phyloP scores from a whole-genome alignment of 805 yeast genomes.

The Pichia nanzhaoensis region DNA sequence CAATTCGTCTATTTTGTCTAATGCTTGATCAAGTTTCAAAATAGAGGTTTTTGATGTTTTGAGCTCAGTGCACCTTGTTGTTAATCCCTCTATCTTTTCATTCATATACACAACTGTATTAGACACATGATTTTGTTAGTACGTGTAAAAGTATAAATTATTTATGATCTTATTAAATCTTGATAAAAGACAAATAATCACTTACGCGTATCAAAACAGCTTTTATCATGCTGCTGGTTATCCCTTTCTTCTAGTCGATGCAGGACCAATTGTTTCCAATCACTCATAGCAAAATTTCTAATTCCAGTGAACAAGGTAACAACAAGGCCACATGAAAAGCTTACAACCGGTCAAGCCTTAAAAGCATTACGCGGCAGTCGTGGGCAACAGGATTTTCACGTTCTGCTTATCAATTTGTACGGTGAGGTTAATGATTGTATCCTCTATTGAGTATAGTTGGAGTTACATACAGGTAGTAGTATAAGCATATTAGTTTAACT shows the following conservation, averaged over 20 bases:
- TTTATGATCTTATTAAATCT: no score
- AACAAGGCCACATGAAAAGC: no score
- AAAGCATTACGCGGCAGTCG: neutral
- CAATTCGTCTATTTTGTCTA: slow-evolving; percentile 6
- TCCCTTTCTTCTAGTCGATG: neutral
- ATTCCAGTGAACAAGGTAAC: no score
- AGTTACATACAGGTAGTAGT: no score
- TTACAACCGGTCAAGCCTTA: neutral
- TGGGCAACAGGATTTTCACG: neutral
- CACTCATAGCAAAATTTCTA: neutral
- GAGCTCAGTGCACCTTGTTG: neutral
- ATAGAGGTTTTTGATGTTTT: neutral
- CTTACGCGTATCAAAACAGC: slow-evolving; percentile 8
- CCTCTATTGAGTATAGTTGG: no score
- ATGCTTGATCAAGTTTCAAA: slow-evolving; percentile 1
- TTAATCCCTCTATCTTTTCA: neutral
- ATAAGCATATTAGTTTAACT: no score
- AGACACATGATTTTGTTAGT: neutral
- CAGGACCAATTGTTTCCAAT: slow-evolving; percentile 1
- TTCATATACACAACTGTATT: slow-evolving; percentile 1
- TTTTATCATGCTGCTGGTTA: neutral
- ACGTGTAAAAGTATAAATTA: neutral
- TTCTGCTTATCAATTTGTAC: no score
- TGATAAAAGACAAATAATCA: neutral
- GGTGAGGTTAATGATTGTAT: no score